Evolutionary conservation across 169 alveolate genomes (phyloP).

Genomic region (Pseudocohnilembus persalinus): DNA sequence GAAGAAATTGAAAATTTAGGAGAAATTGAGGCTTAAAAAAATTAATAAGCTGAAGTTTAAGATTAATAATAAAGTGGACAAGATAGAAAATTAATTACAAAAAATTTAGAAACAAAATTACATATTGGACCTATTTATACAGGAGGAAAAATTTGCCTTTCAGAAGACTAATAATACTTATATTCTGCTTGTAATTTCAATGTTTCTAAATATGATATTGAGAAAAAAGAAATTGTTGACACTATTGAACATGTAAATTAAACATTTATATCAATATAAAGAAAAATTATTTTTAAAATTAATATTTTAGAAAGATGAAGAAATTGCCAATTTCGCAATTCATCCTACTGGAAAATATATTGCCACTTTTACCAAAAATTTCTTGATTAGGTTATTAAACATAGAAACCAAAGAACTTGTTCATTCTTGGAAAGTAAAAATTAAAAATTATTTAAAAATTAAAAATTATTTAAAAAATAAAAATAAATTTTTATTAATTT

Average conservation of each 20-base stretch:
- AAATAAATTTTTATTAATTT: too few species aligned
- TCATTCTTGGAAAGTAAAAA: constrained; percentile 29
- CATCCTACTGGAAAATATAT: constrained; percentile 37
- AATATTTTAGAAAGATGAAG: constrained; percentile 19
- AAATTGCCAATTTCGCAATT: constrained; percentile 17
- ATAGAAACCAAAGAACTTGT: constrained; percentile 17
- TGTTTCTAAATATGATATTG: constrained; percentile 5
- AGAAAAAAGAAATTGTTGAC: constrained; percentile 3
- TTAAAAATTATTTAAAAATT: constrained; percentile 1
- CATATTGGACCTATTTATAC: constrained; percentile 28
- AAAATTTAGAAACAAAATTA: background rate
- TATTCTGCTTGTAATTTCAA: constrained; percentile 16
- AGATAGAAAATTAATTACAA: background rate
- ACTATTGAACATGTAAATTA: constrained; percentile 12
- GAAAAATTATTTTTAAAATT: background rate
- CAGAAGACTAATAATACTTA: constrained; percentile 15
- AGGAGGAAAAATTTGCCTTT: constrained; percentile 34
- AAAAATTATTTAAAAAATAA: constrained; percentile 1
- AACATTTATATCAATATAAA: background rate
- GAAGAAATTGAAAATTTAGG: background rate
- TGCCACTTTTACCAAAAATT: constrained; percentile 59
- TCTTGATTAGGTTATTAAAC: constrained; percentile 36
- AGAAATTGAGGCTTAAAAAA: background rate
- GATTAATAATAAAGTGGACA: background rate
- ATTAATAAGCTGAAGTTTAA: background rate